These are phyloP conservation scores for Closterium sp. DNA, from an alignment of 139 green algal species.

Conservation along the genomic window DNA sequence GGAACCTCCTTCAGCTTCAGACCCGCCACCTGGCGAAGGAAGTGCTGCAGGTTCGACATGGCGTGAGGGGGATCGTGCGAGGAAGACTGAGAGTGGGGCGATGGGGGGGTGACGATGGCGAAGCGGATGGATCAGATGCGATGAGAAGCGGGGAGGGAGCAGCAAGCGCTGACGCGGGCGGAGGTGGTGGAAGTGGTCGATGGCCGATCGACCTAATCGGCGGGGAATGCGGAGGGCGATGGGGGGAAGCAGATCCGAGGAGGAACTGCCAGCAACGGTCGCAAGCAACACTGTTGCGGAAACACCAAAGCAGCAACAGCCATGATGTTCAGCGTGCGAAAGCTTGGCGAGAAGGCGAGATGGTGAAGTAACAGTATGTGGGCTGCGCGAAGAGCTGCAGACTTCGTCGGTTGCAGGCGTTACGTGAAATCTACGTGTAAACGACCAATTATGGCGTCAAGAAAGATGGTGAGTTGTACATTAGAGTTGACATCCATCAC, in stretches of 20 bases:
- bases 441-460: no score
- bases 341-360: no score
- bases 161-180: background rate
- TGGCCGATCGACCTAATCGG: background rate
- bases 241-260: background rate
- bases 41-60: slow-evolving; percentile 7
- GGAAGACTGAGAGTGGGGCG: no score
- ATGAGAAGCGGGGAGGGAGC: background rate
- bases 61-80: background rate
- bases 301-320: no score
- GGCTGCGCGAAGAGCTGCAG: no score
- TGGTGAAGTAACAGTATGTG: no score
- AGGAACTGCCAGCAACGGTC: background rate
- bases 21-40: slow-evolving; percentile 14
- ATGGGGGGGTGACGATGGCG: background rate
- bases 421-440: no score
- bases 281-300: background rate
- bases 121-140: background rate
- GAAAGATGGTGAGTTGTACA: no score
- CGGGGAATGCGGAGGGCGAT: background rate
- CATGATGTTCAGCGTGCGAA: no score
- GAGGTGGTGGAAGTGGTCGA: background rate
- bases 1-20: slow-evolving; percentile 43
- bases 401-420: no score
- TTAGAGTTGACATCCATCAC: no score